Evolutionary conservation across 2,329 filamentous ascomycete species (phyloP).

Genomic region (Colletotrichum neosansevieriae): DNA sequence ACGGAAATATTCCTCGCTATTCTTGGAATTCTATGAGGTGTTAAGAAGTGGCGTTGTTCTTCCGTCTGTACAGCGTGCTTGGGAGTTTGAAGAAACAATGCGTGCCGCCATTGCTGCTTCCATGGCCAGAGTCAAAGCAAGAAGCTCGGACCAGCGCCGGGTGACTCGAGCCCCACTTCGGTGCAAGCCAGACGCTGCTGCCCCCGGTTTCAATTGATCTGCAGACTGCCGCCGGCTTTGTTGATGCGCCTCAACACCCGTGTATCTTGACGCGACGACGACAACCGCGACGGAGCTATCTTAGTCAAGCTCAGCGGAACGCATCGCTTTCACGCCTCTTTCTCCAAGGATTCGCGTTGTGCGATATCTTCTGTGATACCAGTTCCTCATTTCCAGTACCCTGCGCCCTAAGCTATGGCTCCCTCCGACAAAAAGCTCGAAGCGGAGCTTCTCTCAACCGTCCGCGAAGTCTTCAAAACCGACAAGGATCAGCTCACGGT

Average conservation of each 20-base stretch:
- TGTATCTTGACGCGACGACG: conserved; percentile 23
- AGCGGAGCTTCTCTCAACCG: conserved; percentile 59
- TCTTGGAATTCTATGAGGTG: too few relatives aligned
- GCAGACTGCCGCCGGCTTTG: conserved; percentile 17
- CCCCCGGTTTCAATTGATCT: conserved; percentile 29
- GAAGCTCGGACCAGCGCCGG: conserved; percentile 15
- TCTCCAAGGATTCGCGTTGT: too few relatives aligned
- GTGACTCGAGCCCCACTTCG: conserved; percentile 31
- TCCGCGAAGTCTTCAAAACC: conserved; percentile 58
- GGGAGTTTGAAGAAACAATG: background rate
- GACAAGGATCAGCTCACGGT: conserved; percentile 65
- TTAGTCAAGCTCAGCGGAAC: conserved; percentile 11
- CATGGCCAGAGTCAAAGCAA: background rate
- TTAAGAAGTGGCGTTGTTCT: too few relatives aligned
- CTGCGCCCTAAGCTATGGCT: conserved; percentile 49
- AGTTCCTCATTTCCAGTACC: background rate
- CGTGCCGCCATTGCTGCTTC: background rate
- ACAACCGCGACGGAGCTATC: conserved; percentile 12
- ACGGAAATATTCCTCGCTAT: too few relatives aligned
- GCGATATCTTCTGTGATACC: too few relatives aligned
- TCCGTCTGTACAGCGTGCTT: too few relatives aligned
- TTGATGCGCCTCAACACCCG: conserved; percentile 4
- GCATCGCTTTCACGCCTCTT: background rate
- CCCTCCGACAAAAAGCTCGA: conserved; percentile 58
- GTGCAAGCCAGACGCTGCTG: conserved; percentile 8